Evolutionary conservation across 139 green algal species (phyloP), one percentile per base, ranked within the genome.

Genomic region (Volvox reticuliferus): DNA sequence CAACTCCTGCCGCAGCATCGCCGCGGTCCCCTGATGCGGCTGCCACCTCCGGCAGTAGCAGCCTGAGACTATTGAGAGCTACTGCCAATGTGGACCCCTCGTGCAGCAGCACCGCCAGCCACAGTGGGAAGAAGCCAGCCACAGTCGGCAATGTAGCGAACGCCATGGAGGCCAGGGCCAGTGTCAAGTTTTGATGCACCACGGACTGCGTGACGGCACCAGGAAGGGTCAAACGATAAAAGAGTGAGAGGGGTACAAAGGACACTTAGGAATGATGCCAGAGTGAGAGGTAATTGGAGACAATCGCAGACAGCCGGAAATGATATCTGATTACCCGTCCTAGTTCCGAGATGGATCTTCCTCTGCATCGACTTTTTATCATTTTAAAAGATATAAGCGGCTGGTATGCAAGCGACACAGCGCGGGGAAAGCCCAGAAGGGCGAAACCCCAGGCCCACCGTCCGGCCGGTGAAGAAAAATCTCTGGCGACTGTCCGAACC

Each of bases 21-120:
- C 50, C 2, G 9, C 62, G 6, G 35, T 32, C 26, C 22, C 63
- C 65, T 0, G 32, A 22, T 28, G 67, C 33, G 3, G 33, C 68
- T 35, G 28, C 22, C 63, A 14, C 24, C 21, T 79, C 68, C 68
- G 67, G 77, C 69, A 93, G 85, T 30, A 93, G 91, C 88, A 98
- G 93, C 13, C 96, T 91, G 84, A 98, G 91, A 24, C 94, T 97
- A 94, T 99, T 99, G 85, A 98, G 90, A 2, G 97, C 97, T 24
- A 99, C 97, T 24, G 98, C 87, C 88, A 99, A 78, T 0, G 98
- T 99, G 79, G 93, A 95, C 30, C 97, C 98, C 93, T 99, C 98
- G 92, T 99, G 98, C 76, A 99, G 85, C 28, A 96, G 89, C 28
- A 99, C 97, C 24, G 97, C 97, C 75, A 97, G 77, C 96, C 97